Evolutionary conservation across 2,329 filamentous ascomycete genomes (phyloP).

Genomic region (Hymenoscyphus scutula): DNA sequence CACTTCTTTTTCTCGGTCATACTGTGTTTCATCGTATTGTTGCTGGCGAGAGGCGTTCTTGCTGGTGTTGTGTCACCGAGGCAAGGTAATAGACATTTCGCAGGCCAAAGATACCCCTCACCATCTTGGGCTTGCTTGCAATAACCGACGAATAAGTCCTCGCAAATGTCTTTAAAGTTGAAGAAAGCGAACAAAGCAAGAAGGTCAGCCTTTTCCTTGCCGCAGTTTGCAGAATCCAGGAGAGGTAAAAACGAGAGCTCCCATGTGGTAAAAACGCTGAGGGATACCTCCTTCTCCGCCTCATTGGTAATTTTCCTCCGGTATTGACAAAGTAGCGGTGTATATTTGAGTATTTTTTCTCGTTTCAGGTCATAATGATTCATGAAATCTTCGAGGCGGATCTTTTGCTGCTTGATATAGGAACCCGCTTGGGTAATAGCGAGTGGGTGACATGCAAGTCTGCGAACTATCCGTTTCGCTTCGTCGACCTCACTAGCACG

Average conservation of each 20-base stretch:
- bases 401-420: constrained; percentile 26
- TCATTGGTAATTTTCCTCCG: constrained; percentile 10
- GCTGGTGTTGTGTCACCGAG: neutral
- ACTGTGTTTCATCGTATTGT: neutral
- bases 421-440: constrained; percentile 34
- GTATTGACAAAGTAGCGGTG: constrained; percentile 24
- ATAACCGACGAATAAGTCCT: constrained; percentile 26
- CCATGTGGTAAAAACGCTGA: constrained; percentile 32
- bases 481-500: constrained; percentile 4
- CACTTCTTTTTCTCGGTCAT: constrained; percentile 7
- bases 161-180: constrained; percentile 25
- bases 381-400: constrained; percentile 24
- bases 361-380: constrained; percentile 19
- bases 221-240: neutral
- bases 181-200: constrained; percentile 31
- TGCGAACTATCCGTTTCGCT: constrained; percentile 13
- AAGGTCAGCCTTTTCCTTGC: constrained; percentile 12
- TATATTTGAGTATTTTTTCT: constrained; percentile 21
- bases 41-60: neutral
- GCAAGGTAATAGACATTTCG: constrained; percentile 9
- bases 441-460: constrained; percentile 29
- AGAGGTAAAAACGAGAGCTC: constrained; percentile 26
- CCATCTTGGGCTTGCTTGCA: constrained; percentile 1
- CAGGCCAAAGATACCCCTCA: constrained; percentile 7
- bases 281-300: constrained; percentile 16